A percentile compares a stretch with the other conserved stretches of the same genome.
phyloP scores from a whole-genome alignment of 805 yeast genomes.

The Blastobotrys robertii region DNA sequence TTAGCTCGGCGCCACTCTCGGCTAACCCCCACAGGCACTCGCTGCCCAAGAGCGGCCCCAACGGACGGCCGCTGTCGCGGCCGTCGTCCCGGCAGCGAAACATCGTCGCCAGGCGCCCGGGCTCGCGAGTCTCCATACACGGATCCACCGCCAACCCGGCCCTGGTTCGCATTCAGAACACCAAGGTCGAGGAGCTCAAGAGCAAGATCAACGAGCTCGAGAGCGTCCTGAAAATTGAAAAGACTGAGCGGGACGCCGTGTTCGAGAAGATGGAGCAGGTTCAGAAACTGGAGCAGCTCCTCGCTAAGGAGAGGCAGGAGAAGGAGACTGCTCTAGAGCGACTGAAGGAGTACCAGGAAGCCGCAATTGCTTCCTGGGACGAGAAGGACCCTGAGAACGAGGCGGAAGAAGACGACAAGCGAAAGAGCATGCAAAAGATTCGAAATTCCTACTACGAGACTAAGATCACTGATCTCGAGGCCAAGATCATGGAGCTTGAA shows the following conservation, averaged over 20 bases:
- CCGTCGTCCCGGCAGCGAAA: conserved; percentile 9
- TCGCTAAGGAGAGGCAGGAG: conserved; percentile 14
- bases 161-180: conserved; percentile 6
- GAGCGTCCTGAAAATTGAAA: conserved; percentile 18
- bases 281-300: conserved; percentile 12
- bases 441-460: conserved; percentile 1
- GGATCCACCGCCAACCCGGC: conserved; percentile 5
- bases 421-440: not conserved
- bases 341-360: conserved; percentile 1
- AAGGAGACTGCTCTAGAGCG: conserved; percentile 5
- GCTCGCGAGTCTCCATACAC: conserved; percentile 10
- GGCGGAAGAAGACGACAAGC: not conserved
- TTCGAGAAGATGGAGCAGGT: conserved; percentile 15
- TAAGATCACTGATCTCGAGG: conserved; percentile 7
- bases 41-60: no score
- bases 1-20: no score
- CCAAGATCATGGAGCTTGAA: conserved; percentile 11
- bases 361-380: not conserved
- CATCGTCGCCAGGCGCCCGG: conserved; percentile 10
- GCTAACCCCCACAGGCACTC: no score
- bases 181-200: conserved; percentile 20
- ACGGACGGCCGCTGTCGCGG: conserved; percentile 5
- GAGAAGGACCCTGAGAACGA: conserved; percentile 1
- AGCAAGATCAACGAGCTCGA: conserved; percentile 22
- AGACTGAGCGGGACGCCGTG: conserved; percentile 16